A percentile compares a stretch with the other conserved stretches of the same genome.
phyloP scores from a whole-genome alignment of 805 yeast species.

The Ogataea paraovalis region DNA sequence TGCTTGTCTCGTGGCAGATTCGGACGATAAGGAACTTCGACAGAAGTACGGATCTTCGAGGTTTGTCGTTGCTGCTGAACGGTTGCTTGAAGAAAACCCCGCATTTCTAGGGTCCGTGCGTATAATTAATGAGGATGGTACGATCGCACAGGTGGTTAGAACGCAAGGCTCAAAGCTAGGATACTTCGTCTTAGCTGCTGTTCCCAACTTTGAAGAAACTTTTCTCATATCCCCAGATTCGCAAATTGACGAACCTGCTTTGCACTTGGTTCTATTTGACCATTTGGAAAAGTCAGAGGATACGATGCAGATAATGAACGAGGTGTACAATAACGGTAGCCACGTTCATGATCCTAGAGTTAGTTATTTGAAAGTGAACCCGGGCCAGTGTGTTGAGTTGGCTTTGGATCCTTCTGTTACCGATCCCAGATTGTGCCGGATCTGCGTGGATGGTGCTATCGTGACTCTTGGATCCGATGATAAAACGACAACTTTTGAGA shows the following conservation, averaged over 20 bases:
- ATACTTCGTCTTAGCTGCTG: conserved; percentile 56
- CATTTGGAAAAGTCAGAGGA: conserved; percentile 28
- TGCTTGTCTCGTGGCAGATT: conserved; percentile 77
- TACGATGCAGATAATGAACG: conserved; percentile 51
- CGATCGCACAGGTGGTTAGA: conserved; percentile 8
- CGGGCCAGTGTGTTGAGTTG: conserved; percentile 15
- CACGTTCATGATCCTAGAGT: conserved; percentile 51
- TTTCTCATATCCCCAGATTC: conserved; percentile 64
- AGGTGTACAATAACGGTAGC: conserved; percentile 53
- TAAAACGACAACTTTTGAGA: neutral
- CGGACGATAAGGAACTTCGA: conserved; percentile 66
- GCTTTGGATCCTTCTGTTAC: conserved; percentile 22
- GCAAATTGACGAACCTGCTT: conserved; percentile 35
- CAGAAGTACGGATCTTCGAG: conserved; percentile 55
- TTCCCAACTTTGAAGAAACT: conserved; percentile 53
- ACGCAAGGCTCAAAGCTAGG: conserved; percentile 42
- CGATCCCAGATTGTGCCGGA: conserved; percentile 39
- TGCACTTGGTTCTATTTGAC: conserved; percentile 47
- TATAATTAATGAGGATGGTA: conserved; percentile 4
- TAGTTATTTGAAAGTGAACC: conserved; percentile 35
- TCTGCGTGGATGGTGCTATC: conserved; percentile 68
- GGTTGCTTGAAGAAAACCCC: conserved; percentile 48
- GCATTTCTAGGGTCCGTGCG: conserved; percentile 40
- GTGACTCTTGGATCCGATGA: conserved; percentile 19
- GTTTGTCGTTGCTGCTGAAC: conserved; percentile 64